These are phyloP conservation scores for Aspergillus heteromorphus DNA, from an alignment of 495 filamentous ascomycete species.

Conservation along the genomic window DNA sequence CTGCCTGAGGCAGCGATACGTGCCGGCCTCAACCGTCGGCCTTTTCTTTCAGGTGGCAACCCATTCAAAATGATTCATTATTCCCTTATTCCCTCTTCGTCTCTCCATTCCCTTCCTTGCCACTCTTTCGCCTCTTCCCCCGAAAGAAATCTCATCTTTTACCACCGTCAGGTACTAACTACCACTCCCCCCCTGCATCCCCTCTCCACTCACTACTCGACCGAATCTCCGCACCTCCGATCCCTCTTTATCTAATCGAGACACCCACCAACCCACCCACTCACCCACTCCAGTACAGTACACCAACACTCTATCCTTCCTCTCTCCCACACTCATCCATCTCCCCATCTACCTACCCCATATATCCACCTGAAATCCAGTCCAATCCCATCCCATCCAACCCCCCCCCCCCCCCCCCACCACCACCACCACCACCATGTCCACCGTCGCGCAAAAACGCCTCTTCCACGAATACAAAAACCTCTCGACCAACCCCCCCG, in stretches of 20 bases:
- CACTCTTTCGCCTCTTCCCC: not conserved
- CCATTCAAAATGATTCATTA: too few species aligned
- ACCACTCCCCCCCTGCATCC: not conserved
- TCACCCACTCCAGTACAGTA: not conserved
- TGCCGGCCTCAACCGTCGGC: not conserved
- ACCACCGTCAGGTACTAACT: not conserved
- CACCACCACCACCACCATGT: slow-evolving; percentile 20
- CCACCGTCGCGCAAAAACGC: slow-evolving; percentile 72
- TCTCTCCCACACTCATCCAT: too few species aligned
- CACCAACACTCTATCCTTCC: not conserved
- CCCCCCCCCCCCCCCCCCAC: too few species aligned
- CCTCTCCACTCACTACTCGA: not conserved
- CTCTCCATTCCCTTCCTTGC: not conserved
- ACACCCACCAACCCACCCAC: not conserved
- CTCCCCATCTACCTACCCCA: too few species aligned
- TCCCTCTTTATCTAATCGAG: not conserved
- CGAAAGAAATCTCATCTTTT: not conserved
- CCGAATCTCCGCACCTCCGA: not conserved
- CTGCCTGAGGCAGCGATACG: slow-evolving; percentile 5
- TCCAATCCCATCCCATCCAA: too few species aligned
- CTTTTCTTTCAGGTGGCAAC: not conserved
- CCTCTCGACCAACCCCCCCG: slow-evolving; percentile 76
- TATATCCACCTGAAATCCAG: too few species aligned
- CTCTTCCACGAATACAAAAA: slow-evolving; percentile 95
- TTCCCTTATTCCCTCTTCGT: not conserved